A percentile compares a stretch with the other conserved stretches of the same genome.
phyloP scores from a whole-genome alignment of 2,329 filamentous ascomycete genomes.

The Biscogniauxia mediterranea region DNA sequence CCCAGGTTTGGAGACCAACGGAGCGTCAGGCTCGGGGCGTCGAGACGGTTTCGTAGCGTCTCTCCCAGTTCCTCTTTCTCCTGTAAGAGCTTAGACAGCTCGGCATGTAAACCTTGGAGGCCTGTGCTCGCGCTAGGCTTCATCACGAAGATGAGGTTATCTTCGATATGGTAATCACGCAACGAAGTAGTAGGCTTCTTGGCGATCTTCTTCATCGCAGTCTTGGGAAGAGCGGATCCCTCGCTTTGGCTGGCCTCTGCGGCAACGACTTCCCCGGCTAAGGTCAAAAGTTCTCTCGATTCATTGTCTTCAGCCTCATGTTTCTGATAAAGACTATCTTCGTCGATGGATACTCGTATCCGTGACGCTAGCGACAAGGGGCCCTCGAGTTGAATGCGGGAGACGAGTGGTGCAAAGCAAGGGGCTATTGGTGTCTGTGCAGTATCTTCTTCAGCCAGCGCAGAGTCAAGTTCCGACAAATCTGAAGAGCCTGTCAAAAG shows the following conservation, averaged over 20 bases:
- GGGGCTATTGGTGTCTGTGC: slow-evolving; percentile 29
- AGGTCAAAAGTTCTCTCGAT: slow-evolving; percentile 65
- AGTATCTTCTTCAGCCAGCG: slow-evolving; percentile 1
- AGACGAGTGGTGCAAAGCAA: slow-evolving; percentile 28
- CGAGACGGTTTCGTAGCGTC: slow-evolving; percentile 59
- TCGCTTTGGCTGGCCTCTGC: slow-evolving; percentile 62
- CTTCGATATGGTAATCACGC: slow-evolving; percentile 56
- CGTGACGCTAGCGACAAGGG: slow-evolving; percentile 66
- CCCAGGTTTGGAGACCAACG: slow-evolving; percentile 86
- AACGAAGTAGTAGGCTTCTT: slow-evolving; percentile 47
- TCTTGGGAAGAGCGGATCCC: slow-evolving; percentile 54
- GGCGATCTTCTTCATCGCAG: slow-evolving; percentile 32
- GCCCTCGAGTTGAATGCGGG: slow-evolving; percentile 63
- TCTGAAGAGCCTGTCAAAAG: slow-evolving; percentile 36
- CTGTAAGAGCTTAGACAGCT: slow-evolving; percentile 57
- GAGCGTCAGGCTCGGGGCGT: slow-evolving; percentile 66
- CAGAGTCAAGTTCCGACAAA: not conserved
- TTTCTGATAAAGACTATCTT: slow-evolving; percentile 80
- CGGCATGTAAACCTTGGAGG: slow-evolving; percentile 65
- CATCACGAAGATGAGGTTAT: slow-evolving; percentile 64
- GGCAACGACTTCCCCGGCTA: slow-evolving; percentile 70
- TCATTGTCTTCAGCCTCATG: slow-evolving; percentile 75
- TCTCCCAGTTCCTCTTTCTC: slow-evolving; percentile 62
- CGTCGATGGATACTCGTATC: slow-evolving; percentile 81
- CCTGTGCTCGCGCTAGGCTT: slow-evolving; percentile 64